phyloP scores from a whole-genome alignment of 1,284 basidiomycete genomes.

The Chalciporus sp. region DNA sequence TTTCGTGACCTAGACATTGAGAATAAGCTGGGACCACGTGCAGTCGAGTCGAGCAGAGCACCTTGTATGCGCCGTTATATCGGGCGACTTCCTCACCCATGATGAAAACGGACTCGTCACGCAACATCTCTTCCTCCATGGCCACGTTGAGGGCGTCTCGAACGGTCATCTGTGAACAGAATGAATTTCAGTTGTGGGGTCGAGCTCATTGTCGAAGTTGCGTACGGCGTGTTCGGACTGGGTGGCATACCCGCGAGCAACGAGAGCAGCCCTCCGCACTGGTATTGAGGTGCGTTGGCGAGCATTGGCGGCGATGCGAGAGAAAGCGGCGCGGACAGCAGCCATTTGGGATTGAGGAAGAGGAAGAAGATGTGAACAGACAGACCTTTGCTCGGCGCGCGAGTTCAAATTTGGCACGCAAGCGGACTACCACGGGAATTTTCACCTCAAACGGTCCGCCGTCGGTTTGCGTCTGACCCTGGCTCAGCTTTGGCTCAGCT shows the following conservation, averaged over 20 bases:
- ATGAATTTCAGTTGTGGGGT: constrained; percentile 8
- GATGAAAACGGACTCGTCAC: constrained; percentile 94
- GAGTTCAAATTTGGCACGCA: constrained; percentile 30
- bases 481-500: constrained; percentile 8
- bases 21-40: constrained; percentile 8
- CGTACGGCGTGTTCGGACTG: constrained; percentile 61
- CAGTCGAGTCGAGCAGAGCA: constrained; percentile 34
- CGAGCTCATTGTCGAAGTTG: constrained; percentile 5
- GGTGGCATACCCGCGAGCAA: constrained; percentile 65
- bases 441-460: not conserved
- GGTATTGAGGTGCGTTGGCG: constrained; percentile 42
- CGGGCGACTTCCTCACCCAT: constrained; percentile 98
- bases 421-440: constrained; percentile 30
- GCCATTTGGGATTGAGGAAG: constrained; percentile 51
- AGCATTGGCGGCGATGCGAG: constrained; percentile 56
- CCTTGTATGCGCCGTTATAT: constrained; percentile 99
- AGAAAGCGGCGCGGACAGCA: constrained; percentile 61
- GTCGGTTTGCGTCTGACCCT: not conserved
- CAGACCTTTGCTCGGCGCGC: constrained; percentile 13
- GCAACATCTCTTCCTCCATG: constrained; percentile 99
- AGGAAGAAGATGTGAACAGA: constrained; percentile 29
- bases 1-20: constrained; percentile 78
- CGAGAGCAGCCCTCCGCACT: constrained; percentile 44
- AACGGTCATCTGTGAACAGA: constrained; percentile 81
- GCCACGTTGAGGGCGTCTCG: constrained; percentile 97